phyloP scores from a whole-genome alignment of 768 basidiomycete species.

The Pleurotus platypus region DNA sequence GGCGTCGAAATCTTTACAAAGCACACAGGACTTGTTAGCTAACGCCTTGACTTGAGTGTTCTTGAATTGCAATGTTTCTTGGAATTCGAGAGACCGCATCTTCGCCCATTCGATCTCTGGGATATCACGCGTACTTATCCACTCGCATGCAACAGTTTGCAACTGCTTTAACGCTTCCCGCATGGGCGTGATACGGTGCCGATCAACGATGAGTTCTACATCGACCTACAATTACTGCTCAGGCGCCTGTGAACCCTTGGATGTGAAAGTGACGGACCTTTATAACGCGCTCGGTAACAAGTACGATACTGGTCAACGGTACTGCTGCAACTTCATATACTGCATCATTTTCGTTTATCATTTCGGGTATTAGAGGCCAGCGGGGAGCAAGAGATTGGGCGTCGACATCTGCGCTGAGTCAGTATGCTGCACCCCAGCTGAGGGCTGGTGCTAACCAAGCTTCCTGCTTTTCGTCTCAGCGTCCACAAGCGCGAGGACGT shows the following conservation, averaged over 20 bases:
- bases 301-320: constrained; percentile 66
- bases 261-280: constrained; percentile 48
- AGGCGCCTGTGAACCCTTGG: too few relatives aligned
- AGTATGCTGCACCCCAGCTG: background rate
- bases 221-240: constrained; percentile 50
- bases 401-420: constrained; percentile 47
- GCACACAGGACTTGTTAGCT: constrained; percentile 41
- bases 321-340: constrained; percentile 68
- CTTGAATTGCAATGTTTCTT: constrained; percentile 70
- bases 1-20: constrained; percentile 65
- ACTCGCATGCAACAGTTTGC: constrained; percentile 50
- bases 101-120: constrained; percentile 85
- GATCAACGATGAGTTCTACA: constrained; percentile 62
- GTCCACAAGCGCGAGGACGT: constrained; percentile 70
- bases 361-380: constrained; percentile 67
- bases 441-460: constrained; percentile 36
- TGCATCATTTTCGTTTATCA: constrained; percentile 43
- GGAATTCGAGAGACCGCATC: constrained; percentile 85
- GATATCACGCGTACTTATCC: constrained; percentile 41
- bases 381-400: constrained; percentile 58
- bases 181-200: constrained; percentile 60
- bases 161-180: constrained; percentile 52
- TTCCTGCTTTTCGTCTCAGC: constrained; percentile 52
- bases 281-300: constrained; percentile 66
- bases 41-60: constrained; percentile 44